phyloP scores from a whole-genome alignment of 2,329 filamentous ascomycete species.

The Scolecobasidium constrictum region DNA sequence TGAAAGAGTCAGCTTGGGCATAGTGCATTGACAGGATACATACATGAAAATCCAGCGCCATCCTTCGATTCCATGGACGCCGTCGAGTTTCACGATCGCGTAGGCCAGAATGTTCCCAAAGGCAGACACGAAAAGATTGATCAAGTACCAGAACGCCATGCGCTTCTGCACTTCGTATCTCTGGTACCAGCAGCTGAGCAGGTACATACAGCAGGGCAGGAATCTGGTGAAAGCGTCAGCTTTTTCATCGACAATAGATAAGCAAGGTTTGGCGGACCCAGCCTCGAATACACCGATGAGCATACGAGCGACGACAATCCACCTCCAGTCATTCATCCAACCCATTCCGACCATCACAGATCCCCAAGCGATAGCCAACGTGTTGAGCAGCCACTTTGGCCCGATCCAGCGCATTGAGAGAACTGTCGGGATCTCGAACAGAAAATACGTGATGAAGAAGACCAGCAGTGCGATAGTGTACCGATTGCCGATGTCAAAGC shows the following conservation, averaged over 20 bases:
- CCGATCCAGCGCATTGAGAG: constrained; percentile 6
- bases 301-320: constrained; percentile 21
- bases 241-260: constrained; percentile 19
- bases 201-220: constrained; percentile 23
- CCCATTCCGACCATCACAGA: constrained; percentile 20
- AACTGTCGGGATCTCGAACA: constrained; percentile 13
- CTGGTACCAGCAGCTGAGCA: constrained; percentile 26
- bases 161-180: constrained; percentile 24
- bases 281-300: background rate
- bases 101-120: constrained; percentile 16
- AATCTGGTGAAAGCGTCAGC: too few species aligned
- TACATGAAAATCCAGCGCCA: constrained; percentile 27
- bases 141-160: background rate
- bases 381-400: constrained; percentile 18
- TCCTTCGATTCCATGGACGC: constrained; percentile 19
- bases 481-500: constrained; percentile 16
- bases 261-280: too few species aligned
- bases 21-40: constrained; percentile 8
- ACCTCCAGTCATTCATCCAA: constrained; percentile 20
- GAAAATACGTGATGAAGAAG: constrained; percentile 18
- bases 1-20: background rate
- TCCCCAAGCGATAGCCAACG: constrained; percentile 18
- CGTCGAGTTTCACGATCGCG: constrained; percentile 23
- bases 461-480: constrained; percentile 20
- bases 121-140: background rate